phyloP scores from a whole-genome alignment of 2,329 filamentous ascomycete species.

The Cercospora sp. region DNA sequence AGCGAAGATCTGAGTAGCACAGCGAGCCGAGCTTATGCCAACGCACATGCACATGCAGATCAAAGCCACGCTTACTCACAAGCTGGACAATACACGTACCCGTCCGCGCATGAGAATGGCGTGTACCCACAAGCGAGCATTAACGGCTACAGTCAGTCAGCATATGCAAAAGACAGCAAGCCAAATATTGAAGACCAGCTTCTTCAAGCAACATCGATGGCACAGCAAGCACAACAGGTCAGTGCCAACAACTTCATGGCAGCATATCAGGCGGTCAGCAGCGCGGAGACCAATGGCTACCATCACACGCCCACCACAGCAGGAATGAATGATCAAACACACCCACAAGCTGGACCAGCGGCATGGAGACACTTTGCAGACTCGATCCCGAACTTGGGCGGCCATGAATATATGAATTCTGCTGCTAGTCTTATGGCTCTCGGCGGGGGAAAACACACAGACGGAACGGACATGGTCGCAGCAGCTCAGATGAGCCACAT shows the following conservation, averaged over 20 bases:
- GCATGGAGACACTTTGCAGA: conserved; percentile 40
- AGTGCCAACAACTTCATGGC: conserved; percentile 25
- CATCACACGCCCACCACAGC: conserved; percentile 17
- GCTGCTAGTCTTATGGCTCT: conserved; percentile 23
- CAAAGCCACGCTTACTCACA: conserved; percentile 24
- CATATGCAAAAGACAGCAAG: conserved; percentile 27
- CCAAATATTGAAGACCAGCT: conserved; percentile 30
- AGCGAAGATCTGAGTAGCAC: conserved; percentile 12
- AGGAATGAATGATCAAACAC: conserved; percentile 19
- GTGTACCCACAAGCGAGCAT: conserved; percentile 19
- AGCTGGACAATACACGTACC: conserved; percentile 19
- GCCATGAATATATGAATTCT: conserved; percentile 24
- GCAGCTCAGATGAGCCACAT: conserved; percentile 27
- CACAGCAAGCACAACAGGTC: conserved; percentile 15
- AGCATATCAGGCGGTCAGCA: conserved; percentile 25
- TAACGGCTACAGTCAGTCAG: conserved; percentile 21
- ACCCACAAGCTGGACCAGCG: conserved; percentile 29
- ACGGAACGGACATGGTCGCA: conserved; percentile 17
- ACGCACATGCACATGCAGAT: conserved; percentile 25
- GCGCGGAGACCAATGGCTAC: conserved; percentile 18
- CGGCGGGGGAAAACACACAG: conserved; percentile 18
- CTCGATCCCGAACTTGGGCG: conserved; percentile 27
- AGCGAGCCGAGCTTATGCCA: conserved; percentile 26
- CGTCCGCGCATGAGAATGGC: conserved; percentile 18
- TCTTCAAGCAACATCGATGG: conserved; percentile 21